Evolutionary conservation across 345 rosid genomes (phyloP), one percentile per base, ranked within the genome.

Genomic region (Ceriops zippeliana): DNA sequence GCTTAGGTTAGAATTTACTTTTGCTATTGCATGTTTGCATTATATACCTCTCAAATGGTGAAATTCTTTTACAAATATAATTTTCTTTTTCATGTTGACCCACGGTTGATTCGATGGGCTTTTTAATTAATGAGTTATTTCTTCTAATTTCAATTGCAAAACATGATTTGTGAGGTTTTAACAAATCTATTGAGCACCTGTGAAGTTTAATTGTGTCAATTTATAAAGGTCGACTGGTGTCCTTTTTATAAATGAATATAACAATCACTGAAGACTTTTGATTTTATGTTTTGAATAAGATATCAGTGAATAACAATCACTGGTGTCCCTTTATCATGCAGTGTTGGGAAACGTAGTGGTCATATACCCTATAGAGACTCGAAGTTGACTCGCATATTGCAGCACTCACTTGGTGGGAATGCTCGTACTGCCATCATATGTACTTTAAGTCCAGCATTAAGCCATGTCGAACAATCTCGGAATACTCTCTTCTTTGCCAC

Each of bases 321-420:
- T 24, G 26, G 26, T 42, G 49, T 17, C 19, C 49, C 17, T 13
- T 13, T 42, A 42, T 11, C 19, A 42, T 56, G 35, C 73, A 96
- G 99, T 82, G 91, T 84, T 81, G 99, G 97, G 74, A 92, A 92
- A 82, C 89, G 84, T 81, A 90, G 92, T 35, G 98, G 99, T 42
- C 98, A 96, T 72, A 74, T 96, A 73, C 98, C 98, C 8, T 96
- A 96, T 72, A 77, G 99, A 74, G 98, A 96, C 84, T 96, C 99
- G 46, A 96, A 96, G 88, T 90, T 96, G 69, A 96, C 99, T 62
- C 89, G 99, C 63, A 96, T 96, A 74, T 69, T 96, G 78, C 98
- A 96, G 83, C 98, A 96, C 74, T 96, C 98, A 53, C 98, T 96
- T 17, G 99, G 99, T 67, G 99, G 99, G 65, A 96, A 96, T 85